Conservation (phyloP, 208 protist genomes). For the Acanthamoeba castellanii region DNA sequence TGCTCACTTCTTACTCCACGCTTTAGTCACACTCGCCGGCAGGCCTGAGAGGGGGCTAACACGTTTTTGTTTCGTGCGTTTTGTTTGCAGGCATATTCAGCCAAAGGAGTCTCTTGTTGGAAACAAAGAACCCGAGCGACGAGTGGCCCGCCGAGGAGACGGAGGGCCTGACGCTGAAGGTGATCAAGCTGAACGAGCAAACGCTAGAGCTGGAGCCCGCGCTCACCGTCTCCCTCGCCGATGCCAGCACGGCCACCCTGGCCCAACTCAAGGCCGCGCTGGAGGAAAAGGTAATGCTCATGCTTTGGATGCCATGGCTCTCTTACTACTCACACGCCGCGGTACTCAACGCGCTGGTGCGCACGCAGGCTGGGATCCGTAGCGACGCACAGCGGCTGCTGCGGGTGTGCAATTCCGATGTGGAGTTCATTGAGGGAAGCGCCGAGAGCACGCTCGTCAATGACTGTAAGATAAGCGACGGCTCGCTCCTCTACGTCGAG, state of each 20-base stretch:
- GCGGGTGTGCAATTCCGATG: background rate
- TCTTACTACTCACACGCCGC: background rate
- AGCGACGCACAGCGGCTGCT: background rate
- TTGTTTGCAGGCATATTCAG: slow-evolving; percentile 42
- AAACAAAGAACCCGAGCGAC: slow-evolving; percentile 26
- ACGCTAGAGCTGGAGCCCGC: slow-evolving; percentile 47
- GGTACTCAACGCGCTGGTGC: background rate
- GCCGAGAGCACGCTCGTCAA: slow-evolving; percentile 13
- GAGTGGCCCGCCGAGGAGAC: slow-evolving; percentile 43
- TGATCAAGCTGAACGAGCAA: slow-evolving; percentile 11
- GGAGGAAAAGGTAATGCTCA: background rate
- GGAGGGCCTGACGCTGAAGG: slow-evolving; percentile 7
- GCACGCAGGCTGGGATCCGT: background rate
- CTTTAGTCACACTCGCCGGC: no score
- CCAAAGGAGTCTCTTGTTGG: slow-evolving; percentile 41
- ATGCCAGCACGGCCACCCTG: slow-evolving; percentile 33
- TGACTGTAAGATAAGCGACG: slow-evolving; percentile 5
- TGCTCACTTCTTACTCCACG: background rate
- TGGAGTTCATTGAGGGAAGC: slow-evolving; percentile 3
- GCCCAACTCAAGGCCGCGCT: slow-evolving; percentile 8
- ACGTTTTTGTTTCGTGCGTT: background rate
- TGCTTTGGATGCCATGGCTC: background rate
- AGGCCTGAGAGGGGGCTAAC: no score
- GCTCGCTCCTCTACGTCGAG: slow-evolving; percentile 45
- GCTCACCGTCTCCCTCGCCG: slow-evolving; percentile 5